Evolutionary conservation across 2,329 filamentous ascomycete species (phyloP).

Genomic region (Sphaerulina vaccinii): DNA sequence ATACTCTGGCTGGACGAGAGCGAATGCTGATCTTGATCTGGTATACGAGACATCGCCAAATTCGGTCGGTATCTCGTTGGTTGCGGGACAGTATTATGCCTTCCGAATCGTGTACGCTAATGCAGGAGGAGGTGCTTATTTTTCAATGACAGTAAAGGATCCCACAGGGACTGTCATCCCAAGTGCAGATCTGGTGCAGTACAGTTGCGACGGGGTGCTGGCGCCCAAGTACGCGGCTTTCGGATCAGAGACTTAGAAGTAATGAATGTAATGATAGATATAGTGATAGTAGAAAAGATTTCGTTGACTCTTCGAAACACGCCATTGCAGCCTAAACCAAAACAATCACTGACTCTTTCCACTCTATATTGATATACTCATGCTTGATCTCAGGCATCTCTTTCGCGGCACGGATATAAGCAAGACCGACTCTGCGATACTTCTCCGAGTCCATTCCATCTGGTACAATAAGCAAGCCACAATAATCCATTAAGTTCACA

Average conservation of each 20-base stretch:
- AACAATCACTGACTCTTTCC: too few relatives aligned
- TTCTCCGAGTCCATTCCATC: too few relatives aligned
- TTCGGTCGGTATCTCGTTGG: background rate
- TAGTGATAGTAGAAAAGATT: too few relatives aligned
- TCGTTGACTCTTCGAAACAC: too few relatives aligned
- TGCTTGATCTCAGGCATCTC: too few relatives aligned
- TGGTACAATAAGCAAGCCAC: too few relatives aligned
- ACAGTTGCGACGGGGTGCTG: conserved; percentile 2
- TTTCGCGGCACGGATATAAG: too few relatives aligned
- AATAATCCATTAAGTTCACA: too few relatives aligned
- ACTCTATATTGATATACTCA: too few relatives aligned
- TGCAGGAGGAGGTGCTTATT: background rate
- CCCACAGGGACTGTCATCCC: background rate
- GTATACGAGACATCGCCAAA: background rate
- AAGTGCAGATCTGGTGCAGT: conserved; percentile 6
- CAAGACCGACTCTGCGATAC: too few relatives aligned
- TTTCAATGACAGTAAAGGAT: background rate
- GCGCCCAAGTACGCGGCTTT: conserved; percentile 2
- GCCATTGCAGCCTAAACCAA: too few relatives aligned
- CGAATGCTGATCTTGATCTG: conserved; percentile 21
- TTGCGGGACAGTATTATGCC: background rate
- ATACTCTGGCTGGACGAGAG: conserved; percentile 24
- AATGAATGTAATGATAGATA: too few relatives aligned
- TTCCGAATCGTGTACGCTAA: background rate
- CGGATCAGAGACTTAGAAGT: background rate